Evolutionary conservation across 2,329 filamentous ascomycete species (phyloP), one percentile per base, ranked within the genome.

Genomic region (Nothophaeocryptopus gaeumannii): DNA sequence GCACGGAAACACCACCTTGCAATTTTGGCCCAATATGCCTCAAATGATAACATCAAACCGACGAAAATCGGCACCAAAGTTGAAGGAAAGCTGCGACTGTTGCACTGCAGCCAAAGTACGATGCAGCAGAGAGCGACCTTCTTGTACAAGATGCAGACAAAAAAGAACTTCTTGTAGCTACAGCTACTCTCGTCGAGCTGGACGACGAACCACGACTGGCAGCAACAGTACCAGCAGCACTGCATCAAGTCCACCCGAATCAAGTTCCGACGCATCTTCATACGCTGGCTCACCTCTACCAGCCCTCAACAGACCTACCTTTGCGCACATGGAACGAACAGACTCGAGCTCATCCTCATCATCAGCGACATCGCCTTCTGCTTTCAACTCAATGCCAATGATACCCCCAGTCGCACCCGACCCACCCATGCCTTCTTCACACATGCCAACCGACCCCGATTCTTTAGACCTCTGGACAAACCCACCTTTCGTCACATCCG

Each of bases 151-250:
- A 40, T 62, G 59, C 52, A 38, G 45, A 26, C 46, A 49, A 29
- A 56, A 57, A 50, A 50, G 54, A 33, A 44, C 55, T 12, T 31
- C 51, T 15, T 62, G 59, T 44, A 44, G 50, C 32, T 62, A 62
- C 50, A 58, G 54, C 50, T 56, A 50, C 29, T 60, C 58, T 5
- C 45, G 58, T 9, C 54, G 59, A 45, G 58, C 56, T 30, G 59
- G 59, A 14, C 50, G 56, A 33, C 52, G 54, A 20, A 55, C 49
- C 10, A 47, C 38, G 33, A 52, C 43, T 13, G 46, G 39, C 37
- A 47, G 13, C 10, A 41, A 47, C 8, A 26, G 31, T n/a, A 38
- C 31, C n/a, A 38, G 33, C 14, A 43, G 15, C 34, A 46, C 32
- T 33, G 31, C 38, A 14, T 46, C 48, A 9, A 44, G 16, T 11